Evolutionary conservation across 2,329 filamentous ascomycete genomes (phyloP), one percentile per base, ranked within the genome.

Genomic region (Aureobasidium sp.): DNA sequence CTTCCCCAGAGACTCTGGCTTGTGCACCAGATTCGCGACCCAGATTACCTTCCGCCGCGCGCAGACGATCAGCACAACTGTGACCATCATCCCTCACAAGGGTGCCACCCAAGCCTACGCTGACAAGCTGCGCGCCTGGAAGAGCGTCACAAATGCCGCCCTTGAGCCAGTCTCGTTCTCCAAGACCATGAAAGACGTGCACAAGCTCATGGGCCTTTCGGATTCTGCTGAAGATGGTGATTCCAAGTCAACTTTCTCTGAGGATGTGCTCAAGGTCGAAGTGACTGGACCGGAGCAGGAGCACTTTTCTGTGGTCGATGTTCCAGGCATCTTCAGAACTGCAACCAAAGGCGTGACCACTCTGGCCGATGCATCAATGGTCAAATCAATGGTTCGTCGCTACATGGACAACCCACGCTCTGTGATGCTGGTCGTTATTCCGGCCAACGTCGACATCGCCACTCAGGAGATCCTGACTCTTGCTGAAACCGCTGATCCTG

Each of bases 1-100:
- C 0, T 85, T 86, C 42, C 80, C 81, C 0, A 73, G 78, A 8
- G 79, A 83, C 5, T 77, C 77, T 8, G 78, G 72, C 16, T 55
- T 82, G 0, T 85, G 82, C 66, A 85, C 83, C 0, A 74, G 80
- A 1, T 65, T 65, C 25, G 62, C 63, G 2, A 65, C 63, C 13
- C 37, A 65, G 21, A 61, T 65, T 30, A 62, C 54, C 9, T 58
- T 65, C 29, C 63, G 62, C 21, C 48, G 62, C 3, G 39, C 60
- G 9, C 29, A 39, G n/a, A n/a, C 27, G 0, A 51, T 62, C 5
- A 62, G 63, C 9, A 66, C 71, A 39, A 55, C 54, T 6, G 67
- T 66, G 11, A 67, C 61, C 29, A 70, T 72, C 61, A 69, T 71
- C 16, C 68, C 69, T 16, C 66, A 69, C 49, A 58, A 69, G 57